Conservation (phyloP, 1,284 basidiomycete species). For the Marasmius fiardii region DNA sequence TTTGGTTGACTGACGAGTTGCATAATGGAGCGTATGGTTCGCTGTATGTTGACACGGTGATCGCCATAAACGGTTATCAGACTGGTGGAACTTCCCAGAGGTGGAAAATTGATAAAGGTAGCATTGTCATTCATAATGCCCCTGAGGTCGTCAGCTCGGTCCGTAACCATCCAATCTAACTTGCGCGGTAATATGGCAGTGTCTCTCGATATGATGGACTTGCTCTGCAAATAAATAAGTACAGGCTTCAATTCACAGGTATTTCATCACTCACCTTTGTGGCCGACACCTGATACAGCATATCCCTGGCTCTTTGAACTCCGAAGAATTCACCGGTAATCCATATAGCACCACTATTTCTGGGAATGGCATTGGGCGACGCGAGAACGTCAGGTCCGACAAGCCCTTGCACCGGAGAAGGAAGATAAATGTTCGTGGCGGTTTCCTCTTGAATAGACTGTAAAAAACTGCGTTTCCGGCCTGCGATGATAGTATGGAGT, state of each 20-base stretch:
- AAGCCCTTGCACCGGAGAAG: slow-evolving; percentile 86
- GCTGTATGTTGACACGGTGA: slow-evolving; percentile 91
- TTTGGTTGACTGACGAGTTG: slow-evolving; percentile 66
- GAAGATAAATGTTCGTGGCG: slow-evolving; percentile 94
- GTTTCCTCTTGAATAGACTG: slow-evolving; percentile 98
- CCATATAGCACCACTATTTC: slow-evolving; percentile 82
- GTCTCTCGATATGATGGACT: slow-evolving; percentile 88
- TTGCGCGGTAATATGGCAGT: slow-evolving; percentile 94
- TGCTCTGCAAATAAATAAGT: slow-evolving; percentile 58
- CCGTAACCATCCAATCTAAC: slow-evolving; percentile 96
- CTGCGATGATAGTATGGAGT: slow-evolving; percentile 88
- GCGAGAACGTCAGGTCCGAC: slow-evolving; percentile 59
- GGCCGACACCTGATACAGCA: slow-evolving; percentile 86
- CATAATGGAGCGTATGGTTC: slow-evolving; percentile 95
- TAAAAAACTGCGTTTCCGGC: slow-evolving; percentile 83
- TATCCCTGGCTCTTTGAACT: slow-evolving; percentile 92
- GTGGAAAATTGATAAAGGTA: slow-evolving; percentile 92
- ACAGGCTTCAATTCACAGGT: slow-evolving; percentile 5
- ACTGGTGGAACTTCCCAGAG: slow-evolving; percentile 88
- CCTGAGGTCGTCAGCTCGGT: slow-evolving; percentile 88
- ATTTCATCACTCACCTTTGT: slow-evolving; percentile 64
- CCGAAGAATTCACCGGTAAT: slow-evolving; percentile 98
- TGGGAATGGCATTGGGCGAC: slow-evolving; percentile 31
- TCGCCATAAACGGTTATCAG: slow-evolving; percentile 94
- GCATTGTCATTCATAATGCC: slow-evolving; percentile 95